Evolutionary conservation across 176 grass and related monocot genomes (phyloP), one percentile per base, ranked within the genome.

Genomic region (Oryza brachyantha): DNA sequence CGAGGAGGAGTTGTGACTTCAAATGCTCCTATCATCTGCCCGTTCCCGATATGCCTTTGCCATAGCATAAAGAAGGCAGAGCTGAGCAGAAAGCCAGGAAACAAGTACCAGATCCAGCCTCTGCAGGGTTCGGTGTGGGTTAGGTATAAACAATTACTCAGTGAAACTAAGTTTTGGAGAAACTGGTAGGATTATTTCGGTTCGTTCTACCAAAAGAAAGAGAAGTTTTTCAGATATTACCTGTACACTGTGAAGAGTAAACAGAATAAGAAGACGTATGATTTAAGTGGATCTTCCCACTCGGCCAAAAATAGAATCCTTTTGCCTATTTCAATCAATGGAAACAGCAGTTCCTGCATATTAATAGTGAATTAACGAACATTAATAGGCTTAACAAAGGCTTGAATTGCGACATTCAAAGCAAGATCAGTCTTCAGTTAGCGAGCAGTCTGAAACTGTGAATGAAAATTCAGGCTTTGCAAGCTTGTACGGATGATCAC

Each of bases 211-310:
- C 32, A 19, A 38, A 59, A 17, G 9, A 26, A 35, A 68, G 72
- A 31, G 72, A 64, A 70, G 17, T 52, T n/a, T n/a, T n/a, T n/a
- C n/a, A n/a, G n/a, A 19, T 8, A 55, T 22, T 85, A 99, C 96
- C 90, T 93, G 74, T 87, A 93, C 61, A 85, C 58, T 68, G 89
- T 54, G 86, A 85, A 99, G 50, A 99, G 78, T 26, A 95, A 82
- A 29, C 87, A 75, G 50, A 93, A 59, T 64, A 99, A 82, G 86
- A 99, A 89, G 19, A 89, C 84, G 16, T 78, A 81, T 78, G 92
- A 99, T 85, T 95, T 95, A 14, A 95, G 86, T 46, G 84, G 84
- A 74, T 99, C 92, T 84, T 95, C 90, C 90, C 96, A 99, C 55
- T 90, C 88, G 0, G 83, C 84, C 84, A 99, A 84, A 85, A 64